Conservation (phyloP, 345 rosid genomes). For the Aethionema arabicum region DNA sequence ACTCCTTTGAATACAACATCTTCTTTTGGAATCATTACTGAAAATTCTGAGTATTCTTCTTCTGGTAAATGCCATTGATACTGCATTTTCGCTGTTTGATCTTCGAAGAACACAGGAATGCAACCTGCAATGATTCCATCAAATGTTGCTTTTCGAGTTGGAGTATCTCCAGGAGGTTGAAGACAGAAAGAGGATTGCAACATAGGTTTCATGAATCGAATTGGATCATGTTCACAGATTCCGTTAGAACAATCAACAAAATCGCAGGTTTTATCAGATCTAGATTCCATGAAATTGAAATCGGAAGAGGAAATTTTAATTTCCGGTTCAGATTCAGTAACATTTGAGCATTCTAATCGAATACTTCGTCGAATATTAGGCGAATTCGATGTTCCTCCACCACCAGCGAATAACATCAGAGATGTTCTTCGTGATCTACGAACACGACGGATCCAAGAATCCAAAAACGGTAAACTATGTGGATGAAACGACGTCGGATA, state of each 20-base stretch:
- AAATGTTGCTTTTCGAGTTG: constrained; percentile 76
- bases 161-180: constrained; percentile 94
- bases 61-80: constrained; percentile 74
- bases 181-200: constrained; percentile 69
- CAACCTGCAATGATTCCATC: constrained; percentile 86
- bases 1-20: constrained; percentile 74
- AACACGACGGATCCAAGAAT: constrained; percentile 72
- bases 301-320: background rate
- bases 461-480: constrained; percentile 50
- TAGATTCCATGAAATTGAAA: background rate
- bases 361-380: constrained; percentile 85
- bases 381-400: constrained; percentile 60
- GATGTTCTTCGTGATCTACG: constrained; percentile 52
- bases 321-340: constrained; percentile 5
- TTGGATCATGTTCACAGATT: constrained; percentile 87
- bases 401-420: constrained; percentile 82
- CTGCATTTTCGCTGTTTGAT: constrained; percentile 66
- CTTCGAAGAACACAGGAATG: constrained; percentile 91
- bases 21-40: constrained; percentile 75
- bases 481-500: constrained; percentile 94
- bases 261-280: constrained; percentile 52
- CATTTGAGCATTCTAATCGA: constrained; percentile 62
- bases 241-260: constrained; percentile 88
- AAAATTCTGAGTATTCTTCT: constrained; percentile 49
- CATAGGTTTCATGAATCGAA: constrained; percentile 78